Base-by-base conservation (phyloP, 768 basidiomycete species). In the Gymnopilus dilepis region DNA sequence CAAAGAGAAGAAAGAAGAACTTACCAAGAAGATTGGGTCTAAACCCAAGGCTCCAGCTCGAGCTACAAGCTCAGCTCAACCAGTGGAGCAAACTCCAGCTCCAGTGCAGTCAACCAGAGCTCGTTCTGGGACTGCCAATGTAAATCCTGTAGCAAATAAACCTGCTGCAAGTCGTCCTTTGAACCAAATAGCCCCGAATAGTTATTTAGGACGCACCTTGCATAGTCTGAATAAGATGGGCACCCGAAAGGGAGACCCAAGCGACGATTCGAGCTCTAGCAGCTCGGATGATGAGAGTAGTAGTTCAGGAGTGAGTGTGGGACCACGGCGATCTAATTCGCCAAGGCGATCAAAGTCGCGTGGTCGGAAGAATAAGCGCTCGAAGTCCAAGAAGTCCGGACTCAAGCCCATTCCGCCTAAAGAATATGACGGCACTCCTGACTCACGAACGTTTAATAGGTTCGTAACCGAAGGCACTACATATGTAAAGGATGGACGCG, bases 371-470 rank as follows among this genome's bases (percentile, higher is more conserved):
- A 56, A 56, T 24, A 56, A 41, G 24, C 12, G 19, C 11, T 34
- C 34, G 13, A 7, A 40, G 26, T 52, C 59, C 22, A 26, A 17
- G 11, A 56, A 56, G 28, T 56, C 55, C 13, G 55, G 55, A 42
- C 26, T 69, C 7, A 70, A 72, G 40, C 69, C 69, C 1, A 67
- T 68, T 17, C 54, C 65, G 4, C 70, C 69, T 0, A 67, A 61
- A 26, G 56, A 63, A 12, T 72, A 72, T 60, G 51, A 70, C 59
- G 66, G 70, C 0, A 22, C 42, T 3, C 52, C 69, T 0, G 63
- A 69, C 56, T 34, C 62, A 2, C 41, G 51, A 1, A n/a, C 43
- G 2, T 70, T 50, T 50, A 58, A 66, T 54, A 41, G 61, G 17
- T 72, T 72, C 37, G 56, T 70, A 3, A 45, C 30, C 3, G 64